These are phyloP conservation scores for Pythium brachiatum DNA, from an alignment of 352 stramenopile genomes.

Conservation along the genomic window DNA sequence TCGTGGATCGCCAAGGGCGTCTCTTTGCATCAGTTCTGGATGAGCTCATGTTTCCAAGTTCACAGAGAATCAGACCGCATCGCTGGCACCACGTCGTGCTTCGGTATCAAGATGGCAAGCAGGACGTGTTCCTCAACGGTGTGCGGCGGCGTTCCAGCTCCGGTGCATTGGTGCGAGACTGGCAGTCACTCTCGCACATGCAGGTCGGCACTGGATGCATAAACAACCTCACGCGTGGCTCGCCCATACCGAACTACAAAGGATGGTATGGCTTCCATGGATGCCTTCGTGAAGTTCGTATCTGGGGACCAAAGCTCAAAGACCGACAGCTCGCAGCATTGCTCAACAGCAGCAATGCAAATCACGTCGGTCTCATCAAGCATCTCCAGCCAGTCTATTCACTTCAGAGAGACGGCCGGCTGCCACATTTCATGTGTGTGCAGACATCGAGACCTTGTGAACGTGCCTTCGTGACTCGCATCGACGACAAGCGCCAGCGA, in stretches of 20 bases:
- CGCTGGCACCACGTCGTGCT: conserved; percentile 24
- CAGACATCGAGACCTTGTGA: conserved; percentile 14
- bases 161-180: conserved; percentile 34
- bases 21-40: conserved; percentile 21
- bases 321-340: conserved; percentile 12
- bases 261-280: conserved; percentile 51
- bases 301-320: conserved; percentile 24
- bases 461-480: conserved; percentile 6
- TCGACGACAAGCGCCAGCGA: not conserved
- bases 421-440: conserved; percentile 19
- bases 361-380: not conserved
- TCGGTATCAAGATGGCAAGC: conserved; percentile 18
- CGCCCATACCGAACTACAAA: conserved; percentile 25
- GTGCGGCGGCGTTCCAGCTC: conserved; percentile 9
- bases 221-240: conserved; percentile 23
- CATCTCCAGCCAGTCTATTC: conserved; percentile 16
- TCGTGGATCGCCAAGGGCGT: conserved; percentile 12
- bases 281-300: conserved; percentile 32
- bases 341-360: conserved; percentile 10
- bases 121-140: conserved; percentile 21
- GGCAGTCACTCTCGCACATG: conserved; percentile 32
- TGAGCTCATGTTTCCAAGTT: conserved; percentile 14
- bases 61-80: not conserved
- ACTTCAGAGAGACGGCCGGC: conserved; percentile 18
- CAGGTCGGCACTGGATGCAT: conserved; percentile 45